These are phyloP conservation scores for Coprinopsis cinerea DNA, from an alignment of 768 basidiomycete genomes.

Conservation along the genomic window DNA sequence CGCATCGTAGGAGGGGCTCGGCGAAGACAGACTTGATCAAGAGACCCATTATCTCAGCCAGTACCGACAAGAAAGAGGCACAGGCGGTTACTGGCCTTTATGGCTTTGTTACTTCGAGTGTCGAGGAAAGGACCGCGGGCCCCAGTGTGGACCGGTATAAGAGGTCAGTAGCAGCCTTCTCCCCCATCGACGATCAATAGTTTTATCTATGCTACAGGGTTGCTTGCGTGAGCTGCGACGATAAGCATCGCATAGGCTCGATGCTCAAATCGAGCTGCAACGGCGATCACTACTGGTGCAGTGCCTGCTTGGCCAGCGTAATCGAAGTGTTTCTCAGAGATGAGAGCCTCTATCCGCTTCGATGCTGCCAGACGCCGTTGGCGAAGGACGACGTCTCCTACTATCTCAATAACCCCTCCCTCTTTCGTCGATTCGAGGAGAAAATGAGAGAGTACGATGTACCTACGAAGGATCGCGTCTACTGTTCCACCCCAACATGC, in stretches of 20 bases:
- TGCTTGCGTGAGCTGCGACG: constrained; percentile 16
- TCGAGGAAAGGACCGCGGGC: background rate
- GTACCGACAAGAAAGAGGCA: background rate
- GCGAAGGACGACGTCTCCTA: background rate
- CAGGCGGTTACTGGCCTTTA: background rate
- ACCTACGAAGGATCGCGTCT: constrained; percentile 14
- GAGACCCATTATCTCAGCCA: background rate
- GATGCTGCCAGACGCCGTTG: constrained; percentile 18
- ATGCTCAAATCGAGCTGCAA: constrained; percentile 12
- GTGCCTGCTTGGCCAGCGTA: constrained; percentile 14
- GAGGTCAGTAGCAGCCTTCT: background rate
- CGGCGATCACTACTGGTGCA: constrained; percentile 17
- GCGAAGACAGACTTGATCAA: background rate
- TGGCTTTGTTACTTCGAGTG: constrained; percentile 2
- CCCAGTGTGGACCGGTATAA: constrained; percentile 7
- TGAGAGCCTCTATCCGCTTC: constrained; percentile 17
- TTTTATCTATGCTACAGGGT: background rate
- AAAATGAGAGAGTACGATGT: constrained; percentile 16
- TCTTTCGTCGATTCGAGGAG: constrained; percentile 9
- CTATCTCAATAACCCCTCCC: constrained; percentile 5
- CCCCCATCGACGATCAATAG: background rate
- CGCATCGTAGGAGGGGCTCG: background rate
- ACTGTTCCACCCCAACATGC: constrained; percentile 15
- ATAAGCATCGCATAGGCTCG: constrained; percentile 5
- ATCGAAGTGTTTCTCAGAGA: constrained; percentile 17